These are phyloP conservation scores for Puccinia horiana DNA, from an alignment of 1,284 basidiomycete species.

Conservation along the genomic window DNA sequence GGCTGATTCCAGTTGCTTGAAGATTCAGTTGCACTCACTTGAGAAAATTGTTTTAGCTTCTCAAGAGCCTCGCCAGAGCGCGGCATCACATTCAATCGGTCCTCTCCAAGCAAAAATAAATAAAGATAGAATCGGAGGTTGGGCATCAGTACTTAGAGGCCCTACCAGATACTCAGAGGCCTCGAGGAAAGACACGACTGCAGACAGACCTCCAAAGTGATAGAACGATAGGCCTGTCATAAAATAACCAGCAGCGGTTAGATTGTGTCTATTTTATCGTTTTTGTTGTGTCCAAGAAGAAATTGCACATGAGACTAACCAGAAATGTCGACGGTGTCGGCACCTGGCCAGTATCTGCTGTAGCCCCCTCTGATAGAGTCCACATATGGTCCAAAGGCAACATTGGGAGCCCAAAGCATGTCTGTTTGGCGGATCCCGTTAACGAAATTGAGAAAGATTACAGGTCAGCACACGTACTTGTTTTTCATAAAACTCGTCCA, in stretches of 20 bases:
- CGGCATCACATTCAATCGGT: constrained; percentile 32
- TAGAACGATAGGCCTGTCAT: constrained; percentile 39
- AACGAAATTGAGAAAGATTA: no score
- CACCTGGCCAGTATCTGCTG: constrained; percentile 45
- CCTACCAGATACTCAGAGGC: neutral
- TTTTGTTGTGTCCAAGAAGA: neutral
- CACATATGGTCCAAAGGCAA: constrained; percentile 8
- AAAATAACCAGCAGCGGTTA: neutral
- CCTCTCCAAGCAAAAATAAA: neutral
- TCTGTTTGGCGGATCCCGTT: neutral
- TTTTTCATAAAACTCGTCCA: neutral
- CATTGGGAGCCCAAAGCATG: constrained; percentile 45
- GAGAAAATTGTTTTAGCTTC: constrained; percentile 37
- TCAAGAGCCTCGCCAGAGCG: constrained; percentile 17
- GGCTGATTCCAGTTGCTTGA: neutral
- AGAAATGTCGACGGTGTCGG: constrained; percentile 38
- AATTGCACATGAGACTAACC: neutral
- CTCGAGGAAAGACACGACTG: neutral
- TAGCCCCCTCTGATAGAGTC: constrained; percentile 31
- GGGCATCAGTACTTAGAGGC: neutral
- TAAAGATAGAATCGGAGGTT: neutral
- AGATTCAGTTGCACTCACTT: constrained; percentile 2
- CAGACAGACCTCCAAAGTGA: constrained; percentile 44
- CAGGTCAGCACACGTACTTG: no score
- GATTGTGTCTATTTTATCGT: neutral